Base-by-base conservation (phyloP, 2,329 filamentous ascomycete genomes). In the Helicocarpus griseus region DNA sequence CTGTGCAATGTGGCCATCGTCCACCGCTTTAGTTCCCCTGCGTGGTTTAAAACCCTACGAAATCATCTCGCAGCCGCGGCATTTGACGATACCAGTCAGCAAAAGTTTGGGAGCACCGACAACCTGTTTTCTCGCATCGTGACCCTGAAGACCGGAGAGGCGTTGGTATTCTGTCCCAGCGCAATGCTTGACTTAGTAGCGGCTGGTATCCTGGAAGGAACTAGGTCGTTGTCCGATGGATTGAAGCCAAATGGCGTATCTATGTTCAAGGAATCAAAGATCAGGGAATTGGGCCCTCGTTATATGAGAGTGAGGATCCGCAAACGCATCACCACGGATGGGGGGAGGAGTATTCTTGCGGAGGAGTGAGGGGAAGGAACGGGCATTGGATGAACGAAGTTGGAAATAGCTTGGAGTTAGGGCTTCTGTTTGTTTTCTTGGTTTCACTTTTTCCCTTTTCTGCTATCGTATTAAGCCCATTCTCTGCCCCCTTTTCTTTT, bases 1-100 rank as follows among this genome's bases (percentile, higher is more conserved):
- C 71, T 91, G 0, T 89, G 83, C 63, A 82, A 80, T 1, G 69
- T 86, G n/a, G 85, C 81, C 0, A 74, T 89, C 14, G 80, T 89
- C 0, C 86, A 90, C 60, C 76, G 83, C 0, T 90, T 90, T 64
- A 81, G 74, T 0, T 83, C 78, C 0, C 84, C 84, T 0, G 74
- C 75, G 1, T 87, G 84, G 85, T 74, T 81, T 26, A 60, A 61
- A 0, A 70, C 71, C 0, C 65, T 80, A 5, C 60, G 63, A 43
- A 56, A 56, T 0, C 70, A 81, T 60, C 64, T 85, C 1, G 78
- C 75, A 4, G 78, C 68, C 1, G 60, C 60, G 1, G 48, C 56
- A 2, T 59, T 54, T 19, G 49, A 55, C 21, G 28, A 52, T 7
- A 44, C 54, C 29, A 53, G n/a, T n/a, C n/a, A 60, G 21, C 53